Conservation (phyloP, 306 rosid genomes). For the Casuarina glauca region DNA sequence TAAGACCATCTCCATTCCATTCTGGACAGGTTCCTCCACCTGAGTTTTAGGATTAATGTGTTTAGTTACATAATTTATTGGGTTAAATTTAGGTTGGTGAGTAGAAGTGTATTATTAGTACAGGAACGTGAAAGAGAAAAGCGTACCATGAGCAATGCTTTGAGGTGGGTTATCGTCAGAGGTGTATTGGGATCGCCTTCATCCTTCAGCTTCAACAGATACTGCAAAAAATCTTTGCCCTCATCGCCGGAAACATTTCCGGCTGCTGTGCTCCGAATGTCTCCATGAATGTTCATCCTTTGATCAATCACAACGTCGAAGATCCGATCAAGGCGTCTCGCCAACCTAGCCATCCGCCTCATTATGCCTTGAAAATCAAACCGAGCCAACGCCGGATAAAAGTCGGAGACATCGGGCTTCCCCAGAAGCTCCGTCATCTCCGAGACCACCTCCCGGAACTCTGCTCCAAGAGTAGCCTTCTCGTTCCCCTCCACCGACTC, state of each 20-base stretch:
- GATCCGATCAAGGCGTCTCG: slow-evolving; percentile 44
- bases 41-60: too few relatives aligned
- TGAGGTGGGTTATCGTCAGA: slow-evolving; percentile 48
- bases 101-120: too few relatives aligned
- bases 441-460: slow-evolving; percentile 53
- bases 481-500: slow-evolving; percentile 52
- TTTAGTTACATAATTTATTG: too few relatives aligned
- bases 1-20: too few relatives aligned
- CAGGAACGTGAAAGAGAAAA: too few relatives aligned
- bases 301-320: slow-evolving; percentile 55
- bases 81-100: too few relatives aligned
- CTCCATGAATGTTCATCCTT: slow-evolving; percentile 20
- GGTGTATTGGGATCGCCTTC: slow-evolving; percentile 57
- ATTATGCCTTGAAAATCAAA: slow-evolving; percentile 76
- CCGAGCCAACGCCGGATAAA: slow-evolving; percentile 61
- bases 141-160: slow-evolving; percentile 71
- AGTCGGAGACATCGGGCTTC: slow-evolving; percentile 71
- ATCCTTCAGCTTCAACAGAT: slow-evolving; percentile 51
- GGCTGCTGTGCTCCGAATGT: background rate
- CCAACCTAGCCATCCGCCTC: slow-evolving; percentile 41
- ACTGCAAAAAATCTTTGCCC: slow-evolving; percentile 55
- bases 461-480: slow-evolving; percentile 48
- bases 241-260: background rate
- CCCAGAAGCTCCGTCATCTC: slow-evolving; percentile 45
- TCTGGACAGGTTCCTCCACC: too few relatives aligned